phyloP scores from a whole-genome alignment of 2,329 filamentous ascomycete species.

The Calonectria hawksworthii region DNA sequence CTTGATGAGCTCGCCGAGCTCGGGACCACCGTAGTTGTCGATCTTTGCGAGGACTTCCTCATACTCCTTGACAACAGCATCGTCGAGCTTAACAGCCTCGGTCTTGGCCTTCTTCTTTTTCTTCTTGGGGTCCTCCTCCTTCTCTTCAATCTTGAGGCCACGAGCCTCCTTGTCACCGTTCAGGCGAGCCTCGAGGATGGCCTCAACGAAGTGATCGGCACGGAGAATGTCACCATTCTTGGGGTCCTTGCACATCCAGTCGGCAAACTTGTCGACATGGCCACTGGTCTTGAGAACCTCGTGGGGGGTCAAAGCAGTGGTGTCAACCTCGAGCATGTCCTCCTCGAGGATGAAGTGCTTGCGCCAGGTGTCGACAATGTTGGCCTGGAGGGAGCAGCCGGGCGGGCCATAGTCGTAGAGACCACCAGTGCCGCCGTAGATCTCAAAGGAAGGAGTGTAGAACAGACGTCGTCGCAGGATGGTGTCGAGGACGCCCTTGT shows the following conservation, averaged over 20 bases:
- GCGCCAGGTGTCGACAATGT: slow-evolving; percentile 90
- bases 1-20: slow-evolving; percentile 88
- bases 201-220: slow-evolving; percentile 96
- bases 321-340: slow-evolving; percentile 96
- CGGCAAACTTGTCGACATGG: slow-evolving; percentile 97
- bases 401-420: slow-evolving; percentile 96
- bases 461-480: slow-evolving; percentile 91
- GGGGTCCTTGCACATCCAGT: slow-evolving; percentile 99
- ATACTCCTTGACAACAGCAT: slow-evolving; percentile 89
- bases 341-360: slow-evolving; percentile 95
- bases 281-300: slow-evolving; percentile 96
- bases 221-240: slow-evolving; percentile 97
- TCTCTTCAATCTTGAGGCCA: slow-evolving; percentile 83
- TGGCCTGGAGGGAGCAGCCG: slow-evolving; percentile 87
- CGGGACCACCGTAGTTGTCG: slow-evolving; percentile 92
- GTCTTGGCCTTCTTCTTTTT: slow-evolving; percentile 94
- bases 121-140: slow-evolving; percentile 77
- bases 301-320: slow-evolving; percentile 92
- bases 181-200: slow-evolving; percentile 87
- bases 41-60: slow-evolving; percentile 92
- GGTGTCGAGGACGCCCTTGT: slow-evolving; percentile 84
- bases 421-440: slow-evolving; percentile 90
- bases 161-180: slow-evolving; percentile 95
- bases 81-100: slow-evolving; percentile 87
- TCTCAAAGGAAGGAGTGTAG: slow-evolving; percentile 96